A percentile compares a stretch with the other conserved stretches of the same genome.
Conservation (phyloP, 2,329 filamentous ascomycete species). For the Bipolaris oryzae region DNA sequence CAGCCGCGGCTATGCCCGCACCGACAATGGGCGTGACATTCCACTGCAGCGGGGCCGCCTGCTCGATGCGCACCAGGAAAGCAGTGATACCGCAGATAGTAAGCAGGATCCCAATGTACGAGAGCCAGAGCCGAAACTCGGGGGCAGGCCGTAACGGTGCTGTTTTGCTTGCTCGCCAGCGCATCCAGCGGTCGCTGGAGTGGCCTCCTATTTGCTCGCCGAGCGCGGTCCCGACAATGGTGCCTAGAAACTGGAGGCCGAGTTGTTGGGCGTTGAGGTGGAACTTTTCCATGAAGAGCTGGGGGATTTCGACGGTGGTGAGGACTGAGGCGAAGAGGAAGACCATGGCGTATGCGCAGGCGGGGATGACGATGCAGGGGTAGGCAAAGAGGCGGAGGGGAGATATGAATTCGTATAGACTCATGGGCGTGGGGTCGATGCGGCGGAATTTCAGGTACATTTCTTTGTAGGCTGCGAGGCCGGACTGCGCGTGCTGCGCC, state of each 20-base stretch:
- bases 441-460: constrained; percentile 56
- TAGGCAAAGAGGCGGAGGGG: constrained; percentile 56
- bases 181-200: constrained; percentile 62
- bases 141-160: constrained; percentile 54
- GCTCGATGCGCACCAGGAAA: constrained; percentile 59
- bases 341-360: constrained; percentile 61
- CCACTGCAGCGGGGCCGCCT: constrained; percentile 54
- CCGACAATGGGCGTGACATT: constrained; percentile 64
- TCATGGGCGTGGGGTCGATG: constrained; percentile 60
- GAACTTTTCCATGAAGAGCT: constrained; percentile 62
- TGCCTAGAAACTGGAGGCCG: constrained; percentile 63
- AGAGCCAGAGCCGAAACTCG: constrained; percentile 64
- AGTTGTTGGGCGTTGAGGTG: constrained; percentile 63
- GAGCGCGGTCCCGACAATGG: constrained; percentile 63
- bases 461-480: constrained; percentile 50
- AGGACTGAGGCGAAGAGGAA: constrained; percentile 63
- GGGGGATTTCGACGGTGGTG: constrained; percentile 64
- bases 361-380: constrained; percentile 58
- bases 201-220: constrained; percentile 65
- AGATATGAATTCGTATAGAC: constrained; percentile 57
- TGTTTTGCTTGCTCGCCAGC: constrained; percentile 45
- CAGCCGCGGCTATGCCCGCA: constrained; percentile 57
- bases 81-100: constrained; percentile 60
- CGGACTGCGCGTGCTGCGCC: constrained; percentile 32
- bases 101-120: constrained; percentile 59